Evolutionary conservation across 257 asterid species (phyloP), one percentile per base, ranked within the genome.

Genomic region (Cordia subcordata): DNA sequence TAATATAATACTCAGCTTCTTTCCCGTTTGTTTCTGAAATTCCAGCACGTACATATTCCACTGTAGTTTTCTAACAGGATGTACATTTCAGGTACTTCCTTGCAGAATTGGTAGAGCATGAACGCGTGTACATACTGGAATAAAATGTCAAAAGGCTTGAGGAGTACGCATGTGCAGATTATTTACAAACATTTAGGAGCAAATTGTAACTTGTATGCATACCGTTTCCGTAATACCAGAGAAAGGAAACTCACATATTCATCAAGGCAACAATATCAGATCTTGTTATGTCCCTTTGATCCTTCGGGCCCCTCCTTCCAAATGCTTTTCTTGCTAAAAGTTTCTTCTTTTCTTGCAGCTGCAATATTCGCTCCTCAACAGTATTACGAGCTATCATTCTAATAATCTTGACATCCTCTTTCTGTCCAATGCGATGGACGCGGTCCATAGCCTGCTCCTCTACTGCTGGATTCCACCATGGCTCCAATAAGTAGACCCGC

Each of bases 371-470:
- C 77, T 86, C 99, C 37, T 92, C 96, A 4, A 88, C 72, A 16
- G 96, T 88, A 57, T 85, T 69, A 56, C 73, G 65, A 1, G 89
- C 99, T 15, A 92, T 86, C 84, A 92, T 33, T 72, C 94, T 76
- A 74, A 92, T 91, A 10, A 92, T 67, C 74, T 72, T 78, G 33
- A 92, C 96, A 0, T 84, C 89, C 8, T 74, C 75, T 65, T 62
- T 83, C 58, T 92, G 99, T 2, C 99, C 99, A 0, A 92, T 92
- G 35, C 99, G 76, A 64, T 92, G 99, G 35, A 92, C 95, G 22
- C 99, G 58, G 50, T 92, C 99, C 96, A 92, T 86, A 1, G 96
- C 99, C 68, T 92, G 99, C 55, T 92, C 96, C 74, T 92, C 99
- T 0, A 86, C 75, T 0, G 96, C 96, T 1, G 96, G 99, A 54